phyloP scores from a whole-genome alignment of 2,329 filamentous ascomycete genomes.

The Trichoderma endophyticum region DNA sequence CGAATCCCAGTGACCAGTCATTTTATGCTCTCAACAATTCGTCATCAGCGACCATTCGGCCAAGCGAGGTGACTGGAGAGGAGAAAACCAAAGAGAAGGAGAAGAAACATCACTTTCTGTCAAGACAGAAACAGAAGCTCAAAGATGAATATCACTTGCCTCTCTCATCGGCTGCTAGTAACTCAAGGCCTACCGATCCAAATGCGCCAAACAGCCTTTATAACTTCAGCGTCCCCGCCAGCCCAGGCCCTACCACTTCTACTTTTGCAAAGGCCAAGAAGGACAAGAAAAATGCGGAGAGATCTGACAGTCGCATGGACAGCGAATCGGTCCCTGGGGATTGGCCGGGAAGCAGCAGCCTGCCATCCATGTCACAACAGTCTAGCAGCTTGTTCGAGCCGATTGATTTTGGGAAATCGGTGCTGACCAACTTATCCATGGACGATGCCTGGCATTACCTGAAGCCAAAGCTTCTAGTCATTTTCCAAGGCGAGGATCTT shows the following conservation, averaged over 20 bases:
- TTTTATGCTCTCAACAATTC: slow-evolving; percentile 74
- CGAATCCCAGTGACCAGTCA: slow-evolving; percentile 58
- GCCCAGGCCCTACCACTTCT: slow-evolving; percentile 61
- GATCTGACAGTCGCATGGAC: slow-evolving; percentile 50
- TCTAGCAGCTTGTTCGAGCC: slow-evolving; percentile 48
- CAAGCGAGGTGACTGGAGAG: slow-evolving; percentile 50
- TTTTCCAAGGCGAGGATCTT: slow-evolving; percentile 79
- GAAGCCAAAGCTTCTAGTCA: slow-evolving; percentile 69
- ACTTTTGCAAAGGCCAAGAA: slow-evolving; percentile 80
- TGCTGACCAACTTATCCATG: slow-evolving; percentile 65
- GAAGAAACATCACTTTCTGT: slow-evolving; percentile 76
- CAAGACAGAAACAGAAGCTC: slow-evolving; percentile 74
- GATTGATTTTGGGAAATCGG: slow-evolving; percentile 52
- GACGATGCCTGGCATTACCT: slow-evolving; percentile 83
- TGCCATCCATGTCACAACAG: slow-evolving; percentile 44
- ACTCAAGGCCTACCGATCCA: slow-evolving; percentile 72
- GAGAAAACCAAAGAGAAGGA: slow-evolving; percentile 56
- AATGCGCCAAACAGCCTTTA: slow-evolving; percentile 73
- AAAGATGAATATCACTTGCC: slow-evolving; percentile 72
- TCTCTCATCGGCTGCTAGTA: slow-evolving; percentile 72
- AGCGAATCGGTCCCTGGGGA: slow-evolving; percentile 48
- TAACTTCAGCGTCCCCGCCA: slow-evolving; percentile 72
- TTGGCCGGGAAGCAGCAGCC: slow-evolving; percentile 54
- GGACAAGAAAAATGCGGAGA: slow-evolving; percentile 78
- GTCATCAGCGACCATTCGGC: slow-evolving; percentile 72